Evolutionary conservation across 2,329 filamentous ascomycete species (phyloP).

Genomic region (Aspergillus intermedius): DNA sequence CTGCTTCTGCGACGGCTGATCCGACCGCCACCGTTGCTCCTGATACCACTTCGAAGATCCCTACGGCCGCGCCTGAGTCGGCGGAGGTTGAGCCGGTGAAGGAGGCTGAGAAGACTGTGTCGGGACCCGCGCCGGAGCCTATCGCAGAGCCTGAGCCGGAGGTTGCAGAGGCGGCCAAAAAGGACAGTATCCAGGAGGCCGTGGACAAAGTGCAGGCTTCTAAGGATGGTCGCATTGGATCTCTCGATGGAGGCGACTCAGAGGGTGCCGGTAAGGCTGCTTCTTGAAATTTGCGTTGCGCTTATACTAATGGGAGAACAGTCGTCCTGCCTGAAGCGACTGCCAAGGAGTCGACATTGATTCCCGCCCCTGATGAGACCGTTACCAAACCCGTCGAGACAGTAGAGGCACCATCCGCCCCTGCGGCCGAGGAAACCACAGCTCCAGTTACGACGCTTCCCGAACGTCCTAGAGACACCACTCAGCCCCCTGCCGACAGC

Average conservation of each 20-base stretch:
- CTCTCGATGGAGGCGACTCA: conserved; percentile 10
- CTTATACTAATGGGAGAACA: conserved; percentile 1
- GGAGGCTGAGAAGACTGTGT: conserved; percentile 7
- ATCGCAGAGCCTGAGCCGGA: conserved; percentile 7
- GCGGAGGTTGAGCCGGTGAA: conserved; percentile 3
- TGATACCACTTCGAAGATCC: conserved; percentile 10
- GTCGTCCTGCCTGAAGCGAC: conserved; percentile 16
- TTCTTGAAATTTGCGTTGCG: not conserved
- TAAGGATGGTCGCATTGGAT: conserved; percentile 13
- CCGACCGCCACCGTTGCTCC: not conserved
- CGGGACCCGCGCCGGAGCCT: not conserved
- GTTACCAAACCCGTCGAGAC: conserved; percentile 5
- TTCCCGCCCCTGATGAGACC: conserved; percentile 7
- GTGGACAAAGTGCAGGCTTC: conserved; percentile 19
- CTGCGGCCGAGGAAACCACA: conserved; percentile 2
- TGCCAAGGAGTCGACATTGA: conserved; percentile 12
- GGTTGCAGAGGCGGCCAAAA: conserved; percentile 5
- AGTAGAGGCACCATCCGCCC: conserved; percentile 1
- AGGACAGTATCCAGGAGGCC: conserved; percentile 11
- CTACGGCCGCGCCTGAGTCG: conserved; percentile 6
- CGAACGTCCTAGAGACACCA: conserved; percentile 13
- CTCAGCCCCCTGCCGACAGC: conserved; percentile 3
- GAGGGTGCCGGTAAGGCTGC: conserved; percentile 12
- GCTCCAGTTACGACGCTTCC: conserved; percentile 9
- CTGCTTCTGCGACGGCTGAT: conserved; percentile 1